A percentile compares a stretch with the other conserved stretches of the same genome.
phyloP scores from a whole-genome alignment of 2,329 filamentous ascomycete genomes.

The Diplocarpon mali region DNA sequence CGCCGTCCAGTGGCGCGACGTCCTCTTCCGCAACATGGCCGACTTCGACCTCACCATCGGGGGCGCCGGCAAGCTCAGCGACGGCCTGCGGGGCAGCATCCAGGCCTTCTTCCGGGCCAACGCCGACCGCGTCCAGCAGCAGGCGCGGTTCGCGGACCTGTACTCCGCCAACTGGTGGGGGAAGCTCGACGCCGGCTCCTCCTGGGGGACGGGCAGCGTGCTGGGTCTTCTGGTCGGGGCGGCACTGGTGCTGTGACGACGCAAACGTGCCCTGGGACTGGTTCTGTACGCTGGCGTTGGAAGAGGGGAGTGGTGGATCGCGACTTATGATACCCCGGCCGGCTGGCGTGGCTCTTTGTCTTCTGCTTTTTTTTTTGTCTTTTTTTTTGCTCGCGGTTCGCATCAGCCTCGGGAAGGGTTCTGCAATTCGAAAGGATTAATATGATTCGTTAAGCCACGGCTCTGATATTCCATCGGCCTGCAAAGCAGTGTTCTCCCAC shows the following conservation, averaged over 20 bases:
- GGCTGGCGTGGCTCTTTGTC: no score
- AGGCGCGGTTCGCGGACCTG: slow-evolving; percentile 6
- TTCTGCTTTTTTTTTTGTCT: no score
- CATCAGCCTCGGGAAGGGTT: no score
- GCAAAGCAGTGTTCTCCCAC: no score
- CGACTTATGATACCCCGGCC: no score
- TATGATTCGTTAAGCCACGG: no score
- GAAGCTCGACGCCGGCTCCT: not conserved
- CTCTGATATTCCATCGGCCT: no score
- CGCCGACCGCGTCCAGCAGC: slow-evolving; percentile 10
- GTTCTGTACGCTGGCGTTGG: not conserved
- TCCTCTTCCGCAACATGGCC: slow-evolving; percentile 7
- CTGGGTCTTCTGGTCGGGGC: slow-evolving; percentile 4
- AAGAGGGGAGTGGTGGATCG: no score
- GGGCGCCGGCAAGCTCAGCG: not conserved
- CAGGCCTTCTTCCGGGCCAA: slow-evolving; percentile 7
- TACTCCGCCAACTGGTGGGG: slow-evolving; percentile 10
- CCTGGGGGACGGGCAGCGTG: slow-evolving; percentile 9
- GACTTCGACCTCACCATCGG: slow-evolving; percentile 5
- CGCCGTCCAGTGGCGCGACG: slow-evolving; percentile 6
- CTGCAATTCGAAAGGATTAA: no score
- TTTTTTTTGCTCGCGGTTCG: no score
- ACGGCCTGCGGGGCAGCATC: slow-evolving; percentile 1
- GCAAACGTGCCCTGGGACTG: not conserved
- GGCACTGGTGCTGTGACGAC: slow-evolving; percentile 4